These are phyloP conservation scores for Brettanomyces anomalus DNA, from an alignment of 805 yeast genomes.

Conservation along the genomic window DNA sequence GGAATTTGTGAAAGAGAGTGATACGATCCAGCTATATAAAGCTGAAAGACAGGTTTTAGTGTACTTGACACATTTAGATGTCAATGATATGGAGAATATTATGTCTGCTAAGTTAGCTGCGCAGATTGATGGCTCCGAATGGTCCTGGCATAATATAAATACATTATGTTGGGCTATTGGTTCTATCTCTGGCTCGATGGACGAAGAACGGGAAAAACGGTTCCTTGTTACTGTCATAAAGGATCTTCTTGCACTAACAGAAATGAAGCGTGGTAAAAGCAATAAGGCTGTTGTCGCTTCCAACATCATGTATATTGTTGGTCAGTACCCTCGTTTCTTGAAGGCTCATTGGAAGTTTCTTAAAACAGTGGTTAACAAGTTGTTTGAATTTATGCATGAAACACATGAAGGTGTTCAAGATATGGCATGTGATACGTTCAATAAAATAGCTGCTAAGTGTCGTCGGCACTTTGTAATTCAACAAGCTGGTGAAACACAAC, in stretches of 20 bases:
- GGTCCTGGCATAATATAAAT: slow-evolving; percentile 99
- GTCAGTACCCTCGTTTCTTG: slow-evolving; percentile 95
- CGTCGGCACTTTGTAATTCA: slow-evolving; percentile 87
- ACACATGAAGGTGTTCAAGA: slow-evolving; percentile 99
- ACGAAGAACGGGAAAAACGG: slow-evolving; percentile 92
- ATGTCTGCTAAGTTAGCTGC: slow-evolving; percentile 87
- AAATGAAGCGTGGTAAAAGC: slow-evolving; percentile 94
- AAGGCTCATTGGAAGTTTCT: slow-evolving; percentile 98
- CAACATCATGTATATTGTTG: slow-evolving; percentile 99
- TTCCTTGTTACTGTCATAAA: slow-evolving; percentile 90
- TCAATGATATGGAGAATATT: slow-evolving; percentile 84
- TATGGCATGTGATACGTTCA: slow-evolving; percentile 99
- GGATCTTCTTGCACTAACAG: slow-evolving; percentile 85
- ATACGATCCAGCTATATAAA: slow-evolving; percentile 91
- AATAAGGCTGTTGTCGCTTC: slow-evolving; percentile 99
- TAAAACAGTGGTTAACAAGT: slow-evolving; percentile 89
- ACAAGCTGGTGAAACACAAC: slow-evolving; percentile 79
- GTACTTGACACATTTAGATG: slow-evolving; percentile 91
- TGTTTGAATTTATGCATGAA: slow-evolving; percentile 98
- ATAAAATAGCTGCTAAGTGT: slow-evolving; percentile 91
- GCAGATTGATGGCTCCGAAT: slow-evolving; percentile 92
- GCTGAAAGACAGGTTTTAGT: slow-evolving; percentile 94
- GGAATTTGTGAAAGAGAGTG: slow-evolving; percentile 94
- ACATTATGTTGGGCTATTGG: slow-evolving; percentile 99
- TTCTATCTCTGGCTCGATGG: slow-evolving; percentile 97